Evolutionary conservation across 2,329 filamentous ascomycete genomes (phyloP), one percentile per base, ranked within the genome.

Genomic region (Amauroascus verrucosus): DNA sequence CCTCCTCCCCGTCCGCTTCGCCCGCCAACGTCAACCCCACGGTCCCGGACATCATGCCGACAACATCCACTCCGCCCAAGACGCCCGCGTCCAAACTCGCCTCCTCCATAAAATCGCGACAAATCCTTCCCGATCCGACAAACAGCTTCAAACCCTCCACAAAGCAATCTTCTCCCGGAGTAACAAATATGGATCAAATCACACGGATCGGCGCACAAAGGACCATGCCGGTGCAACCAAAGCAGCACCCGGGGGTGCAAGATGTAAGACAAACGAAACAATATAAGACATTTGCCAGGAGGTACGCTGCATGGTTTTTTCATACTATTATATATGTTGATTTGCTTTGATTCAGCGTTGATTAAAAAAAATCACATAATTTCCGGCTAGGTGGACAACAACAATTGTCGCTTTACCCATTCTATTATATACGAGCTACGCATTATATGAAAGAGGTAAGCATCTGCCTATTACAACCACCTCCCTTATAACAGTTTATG

Each of bases 181-280:
- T 52, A 13, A 28, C 30, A 20, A 52, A 52, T 32, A 13, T 52
- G 3, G 50, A 52, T 18, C 30, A 52, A 8, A 52, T 52, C 35
- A 46, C 50, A 20, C 30, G 41, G 24, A 46, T 52, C 24, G 50
- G 50, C 20, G 50, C 50, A 20, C 50, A 52, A 30, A n/a, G 28
- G 45, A 37, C 32, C 33, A 44, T 35, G 46, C 18, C 45, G 6
- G 16, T 18, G 11, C 44, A 48, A 18, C 28, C 32, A 35, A 50
- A 22, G 24, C 20, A 16, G 20, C 47, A 51, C 3, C 16, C n/a
- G 16, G 40, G 32, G 9, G 40, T 28, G 26, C 44, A 53, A 20
- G 68, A 72, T 60, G 67, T 72, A 38, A 66, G 67, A 43, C 58
- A 70, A 55, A 72, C 70, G n/a, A 68, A 65, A 52, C 65, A 68